A percentile compares a stretch with the other conserved stretches of the same genome.
Conservation (phyloP, 2,329 filamentous ascomycete species). For the Gyromitra esculenta region DNA sequence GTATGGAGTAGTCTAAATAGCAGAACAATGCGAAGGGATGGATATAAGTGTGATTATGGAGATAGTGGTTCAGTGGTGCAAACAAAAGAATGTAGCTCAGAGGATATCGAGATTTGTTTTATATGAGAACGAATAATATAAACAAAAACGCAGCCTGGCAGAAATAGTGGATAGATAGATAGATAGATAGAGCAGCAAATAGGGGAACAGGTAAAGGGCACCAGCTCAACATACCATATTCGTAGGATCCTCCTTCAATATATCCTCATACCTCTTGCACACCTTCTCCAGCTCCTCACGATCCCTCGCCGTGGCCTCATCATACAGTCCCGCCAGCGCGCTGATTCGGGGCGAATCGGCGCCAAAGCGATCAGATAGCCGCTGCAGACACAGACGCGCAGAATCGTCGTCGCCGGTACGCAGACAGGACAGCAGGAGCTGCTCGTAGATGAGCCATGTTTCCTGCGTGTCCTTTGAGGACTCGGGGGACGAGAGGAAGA, state of each 20-base stretch:
- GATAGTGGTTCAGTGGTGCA: too few relatives aligned
- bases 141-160: too few relatives aligned
- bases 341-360: conserved; percentile 84
- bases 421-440: conserved; percentile 83
- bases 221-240: conserved; percentile 73
- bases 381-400: conserved; percentile 78
- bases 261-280: conserved; percentile 78
- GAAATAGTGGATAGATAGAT: neutral
- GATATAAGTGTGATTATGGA: too few relatives aligned
- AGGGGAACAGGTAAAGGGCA: too few relatives aligned
- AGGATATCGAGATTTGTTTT: too few relatives aligned
- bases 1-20: too few relatives aligned
- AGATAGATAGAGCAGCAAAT: neutral
- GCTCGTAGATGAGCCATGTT: conserved; percentile 86
- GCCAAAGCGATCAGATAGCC: conserved; percentile 82
- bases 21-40: too few relatives aligned
- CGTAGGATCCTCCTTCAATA: conserved; percentile 76
- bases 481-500: conserved; percentile 67
- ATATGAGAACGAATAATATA: too few relatives aligned
- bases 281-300: conserved; percentile 73
- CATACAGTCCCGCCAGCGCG: conserved; percentile 81
- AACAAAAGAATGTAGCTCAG: too few relatives aligned
- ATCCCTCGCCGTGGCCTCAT: conserved; percentile 80
- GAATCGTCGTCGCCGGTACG: conserved; percentile 83
- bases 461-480: conserved; percentile 74